A percentile compares a stretch with the other conserved stretches of the same genome.
Evolutionary conservation across 2,329 filamentous ascomycete species (phyloP).

Genomic region (Xylariaceae sp.): DNA sequence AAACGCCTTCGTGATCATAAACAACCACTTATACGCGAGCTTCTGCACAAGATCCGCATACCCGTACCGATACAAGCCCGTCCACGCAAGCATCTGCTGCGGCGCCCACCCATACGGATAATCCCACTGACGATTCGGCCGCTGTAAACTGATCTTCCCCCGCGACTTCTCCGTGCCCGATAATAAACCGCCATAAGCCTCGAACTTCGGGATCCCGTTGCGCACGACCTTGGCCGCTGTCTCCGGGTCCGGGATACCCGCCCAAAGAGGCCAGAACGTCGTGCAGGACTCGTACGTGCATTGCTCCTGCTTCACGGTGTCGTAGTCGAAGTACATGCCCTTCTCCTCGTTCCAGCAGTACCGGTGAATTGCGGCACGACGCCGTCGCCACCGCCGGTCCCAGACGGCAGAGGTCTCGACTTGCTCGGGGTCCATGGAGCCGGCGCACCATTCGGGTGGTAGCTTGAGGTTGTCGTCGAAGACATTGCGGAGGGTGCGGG

Average conservation of each 20-base stretch:
- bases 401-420: conserved; percentile 79
- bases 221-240: conserved; percentile 81
- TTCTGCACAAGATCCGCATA: conserved; percentile 86
- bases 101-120: conserved; percentile 98
- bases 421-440: conserved; percentile 60
- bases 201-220: conserved; percentile 79
- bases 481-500: conserved; percentile 73
- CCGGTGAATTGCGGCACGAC: conserved; percentile 83
- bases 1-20: conserved; percentile 98
- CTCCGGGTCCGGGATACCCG: conserved; percentile 75
- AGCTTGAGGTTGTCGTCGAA: conserved; percentile 81
- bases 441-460: conserved; percentile 73
- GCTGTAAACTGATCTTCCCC: conserved; percentile 69
- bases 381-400: conserved; percentile 81
- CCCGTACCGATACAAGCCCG: conserved; percentile 82
- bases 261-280: conserved; percentile 97
- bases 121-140: conserved; percentile 97
- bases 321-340: conserved; percentile 98
- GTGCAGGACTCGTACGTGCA: conserved; percentile 86
- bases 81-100: conserved; percentile 98
- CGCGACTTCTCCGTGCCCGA: conserved; percentile 88
- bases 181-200: conserved; percentile 79
- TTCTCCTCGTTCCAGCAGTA: conserved; percentile 88
- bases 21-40: conserved; percentile 92
- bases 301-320: conserved; percentile 75